phyloP scores from a whole-genome alignment of 306 rosid genomes.

The Mimosa pudica region DNA sequence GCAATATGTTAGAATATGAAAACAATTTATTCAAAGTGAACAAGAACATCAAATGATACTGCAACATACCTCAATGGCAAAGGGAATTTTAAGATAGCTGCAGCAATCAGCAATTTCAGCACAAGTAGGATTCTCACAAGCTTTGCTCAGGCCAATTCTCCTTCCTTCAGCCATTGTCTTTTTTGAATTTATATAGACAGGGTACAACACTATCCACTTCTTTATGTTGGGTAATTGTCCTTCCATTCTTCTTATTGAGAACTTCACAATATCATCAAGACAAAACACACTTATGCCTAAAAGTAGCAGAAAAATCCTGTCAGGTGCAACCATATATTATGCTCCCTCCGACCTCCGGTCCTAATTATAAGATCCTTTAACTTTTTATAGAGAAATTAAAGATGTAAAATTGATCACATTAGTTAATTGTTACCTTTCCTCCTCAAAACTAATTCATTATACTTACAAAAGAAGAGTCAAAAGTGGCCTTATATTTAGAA shows the following conservation, averaged over 20 bases:
- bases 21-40: not conserved
- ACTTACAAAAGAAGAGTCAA: too few species aligned
- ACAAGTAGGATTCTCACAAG: constrained; percentile 86
- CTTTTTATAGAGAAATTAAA: too few species aligned
- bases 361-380: too few species aligned
- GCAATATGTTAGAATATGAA: not conserved
- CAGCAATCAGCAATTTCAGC: constrained; percentile 89
- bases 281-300: not conserved
- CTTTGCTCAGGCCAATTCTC: constrained; percentile 61
- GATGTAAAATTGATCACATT: too few species aligned
- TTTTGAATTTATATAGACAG: constrained; percentile 82
- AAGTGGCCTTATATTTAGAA: too few species aligned
- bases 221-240: constrained; percentile 58
- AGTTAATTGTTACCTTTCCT: too few species aligned
- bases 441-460: too few species aligned
- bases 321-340: not conserved
- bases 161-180: constrained; percentile 90
- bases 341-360: too few species aligned
- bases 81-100: constrained; percentile 65
- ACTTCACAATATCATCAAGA: not conserved
- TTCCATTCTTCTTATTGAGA: constrained; percentile 53
- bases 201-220: constrained; percentile 81
- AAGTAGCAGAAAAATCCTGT: not conserved
- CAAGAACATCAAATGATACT: not conserved
- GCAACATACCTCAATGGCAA: constrained; percentile 71